Conservation (phyloP, 2,329 filamentous ascomycete species). For the Talaromyces marneffei region DNA sequence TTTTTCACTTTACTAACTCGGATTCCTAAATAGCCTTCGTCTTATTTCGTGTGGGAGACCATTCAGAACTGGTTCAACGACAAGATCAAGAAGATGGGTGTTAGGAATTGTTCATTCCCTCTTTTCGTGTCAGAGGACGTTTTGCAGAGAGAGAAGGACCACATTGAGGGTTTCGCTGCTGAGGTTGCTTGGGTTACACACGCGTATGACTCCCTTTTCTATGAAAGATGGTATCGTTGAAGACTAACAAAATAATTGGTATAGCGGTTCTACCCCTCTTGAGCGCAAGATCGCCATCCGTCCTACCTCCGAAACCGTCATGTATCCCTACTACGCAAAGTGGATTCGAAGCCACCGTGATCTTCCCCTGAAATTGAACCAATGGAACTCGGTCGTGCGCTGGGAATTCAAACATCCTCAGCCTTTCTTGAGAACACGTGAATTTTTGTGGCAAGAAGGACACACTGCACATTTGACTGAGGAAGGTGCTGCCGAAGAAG, state of each 20-base stretch:
- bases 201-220: slow-evolving; percentile 29
- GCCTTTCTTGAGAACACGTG: slow-evolving; percentile 81
- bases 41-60: slow-evolving; percentile 63
- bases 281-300: slow-evolving; percentile 71
- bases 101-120: slow-evolving; percentile 94
- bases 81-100: slow-evolving; percentile 82
- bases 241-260: slow-evolving; percentile 21
- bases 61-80: slow-evolving; percentile 54
- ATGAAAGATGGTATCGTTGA: slow-evolving; percentile 4
- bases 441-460: slow-evolving; percentile 98
- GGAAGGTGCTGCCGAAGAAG: slow-evolving; percentile 73
- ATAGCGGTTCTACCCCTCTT: slow-evolving; percentile 81
- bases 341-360: slow-evolving; percentile 97
- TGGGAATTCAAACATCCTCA: slow-evolving; percentile 95
- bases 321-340: slow-evolving; percentile 94
- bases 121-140: slow-evolving; percentile 93
- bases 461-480: slow-evolving; percentile 89
- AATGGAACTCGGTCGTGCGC: slow-evolving; percentile 93
- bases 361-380: slow-evolving; percentile 87
- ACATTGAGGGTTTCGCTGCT: slow-evolving; percentile 97
- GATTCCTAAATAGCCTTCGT: slow-evolving; percentile 46
- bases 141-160: slow-evolving; percentile 79
- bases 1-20: slow-evolving; percentile 2
- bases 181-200: slow-evolving; percentile 50
- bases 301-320: slow-evolving; percentile 69